Evolutionary conservation across 768 basidiomycete species (phyloP), one percentile per base, ranked within the genome.

Genomic region (Leccinum olivaceopallidum): DNA sequence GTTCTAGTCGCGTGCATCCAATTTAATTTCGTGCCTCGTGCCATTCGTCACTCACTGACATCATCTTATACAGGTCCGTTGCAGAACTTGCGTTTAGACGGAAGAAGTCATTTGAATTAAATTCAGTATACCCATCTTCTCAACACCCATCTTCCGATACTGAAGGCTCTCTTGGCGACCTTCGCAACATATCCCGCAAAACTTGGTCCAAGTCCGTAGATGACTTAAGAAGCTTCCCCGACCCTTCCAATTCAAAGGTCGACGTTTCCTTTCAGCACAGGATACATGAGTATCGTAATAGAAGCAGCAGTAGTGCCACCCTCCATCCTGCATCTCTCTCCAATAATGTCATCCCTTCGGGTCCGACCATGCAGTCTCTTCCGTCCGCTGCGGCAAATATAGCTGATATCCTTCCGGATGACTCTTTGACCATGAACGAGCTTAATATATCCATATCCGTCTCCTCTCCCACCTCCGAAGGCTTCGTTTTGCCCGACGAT

Each of bases 141-240:
- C 69, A 65, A 36, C 74, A 78, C 2, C 58, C 69, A 14, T 68
- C 69, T 44, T 60, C 73, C 62, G 69, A 72, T 6, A 51, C 62
- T 5, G 67, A 74, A 13, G 75, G 75, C 5, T 79, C 78, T 18
- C 77, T 83, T 5, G 89, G 89, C 5, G 90, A 92, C 73, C 79
- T 92, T 53, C 85, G 88, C 49, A 76, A 72, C 53, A 84, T 90
- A 10, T 88, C 89, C 1, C 81, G 85, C 66, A 88, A 85, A 70
- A 82, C 81, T 13, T 93, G 91, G 91, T 91, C 90, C 26, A 85
- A 79, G 69, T 92, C 89, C 6, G 90, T 85, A 22, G 91, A 93
- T 69, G 91, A 94, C 71, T 80, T 93, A 55, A 81, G 84, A 66
- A 85, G 82, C 69, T 74, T 85, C 53, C 78, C 79, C 14, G 67